Percentiles rank a stretch among this genome's conserved stretches.
Evolutionary conservation across 371 early-diverging fungal genomes (phyloP).

Genomic region (Thermomucor indicae-seudaticae): DNA sequence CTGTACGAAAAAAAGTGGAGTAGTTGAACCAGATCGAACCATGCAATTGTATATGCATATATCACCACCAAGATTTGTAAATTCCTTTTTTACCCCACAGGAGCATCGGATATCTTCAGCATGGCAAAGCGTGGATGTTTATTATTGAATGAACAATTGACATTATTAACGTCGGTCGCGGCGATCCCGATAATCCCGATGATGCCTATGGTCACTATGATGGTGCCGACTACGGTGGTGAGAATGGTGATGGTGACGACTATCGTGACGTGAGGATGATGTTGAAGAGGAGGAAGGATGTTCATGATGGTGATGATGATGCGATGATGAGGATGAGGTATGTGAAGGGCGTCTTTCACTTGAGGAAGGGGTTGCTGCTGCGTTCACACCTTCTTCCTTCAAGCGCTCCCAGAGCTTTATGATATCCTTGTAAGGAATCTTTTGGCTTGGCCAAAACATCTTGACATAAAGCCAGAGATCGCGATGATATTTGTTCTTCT

Average conservation of each 20-base stretch:
- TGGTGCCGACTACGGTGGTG: conserved; percentile 2
- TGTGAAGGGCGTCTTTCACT: neutral
- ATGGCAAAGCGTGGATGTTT: no score
- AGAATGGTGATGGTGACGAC: neutral
- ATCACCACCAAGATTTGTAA: no score
- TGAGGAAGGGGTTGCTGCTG: neutral
- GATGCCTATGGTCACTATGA: neutral
- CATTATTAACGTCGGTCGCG: conserved; percentile 4
- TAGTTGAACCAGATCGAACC: no score
- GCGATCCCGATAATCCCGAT: conserved; percentile 3
- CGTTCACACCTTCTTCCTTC: neutral
- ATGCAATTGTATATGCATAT: no score
- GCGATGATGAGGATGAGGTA: neutral
- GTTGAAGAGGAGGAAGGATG: neutral
- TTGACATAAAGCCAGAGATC: conserved; percentile 63
- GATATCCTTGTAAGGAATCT: conserved; percentile 44
- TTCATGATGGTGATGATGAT: neutral
- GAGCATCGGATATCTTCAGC: no score
- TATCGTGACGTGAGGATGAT: neutral
- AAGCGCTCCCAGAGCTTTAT: conserved; percentile 50
- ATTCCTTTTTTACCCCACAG: no score
- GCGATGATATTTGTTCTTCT: conserved; percentile 27
- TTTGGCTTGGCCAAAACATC: conserved; percentile 55
- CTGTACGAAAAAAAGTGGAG: no score
- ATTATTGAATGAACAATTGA: neutral